phyloP scores from a whole-genome alignment of 257 asterid species.

The Cordia subcordata region DNA sequence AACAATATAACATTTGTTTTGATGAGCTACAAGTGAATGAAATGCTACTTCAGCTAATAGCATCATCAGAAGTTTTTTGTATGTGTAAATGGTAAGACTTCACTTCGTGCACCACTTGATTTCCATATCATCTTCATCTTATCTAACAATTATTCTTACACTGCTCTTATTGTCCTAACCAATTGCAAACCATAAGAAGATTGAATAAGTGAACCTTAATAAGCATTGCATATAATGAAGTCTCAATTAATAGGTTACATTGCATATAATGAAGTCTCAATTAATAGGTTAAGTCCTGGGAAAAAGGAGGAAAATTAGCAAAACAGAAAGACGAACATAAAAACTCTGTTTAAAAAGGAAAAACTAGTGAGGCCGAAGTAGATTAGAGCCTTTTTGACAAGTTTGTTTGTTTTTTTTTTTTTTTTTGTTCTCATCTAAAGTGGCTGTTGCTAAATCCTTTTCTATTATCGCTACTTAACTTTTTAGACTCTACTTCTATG shows the following conservation, averaged over 20 bases:
- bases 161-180: constrained; percentile 12
- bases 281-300: background rate
- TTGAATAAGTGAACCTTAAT: background rate
- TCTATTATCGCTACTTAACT: constrained; percentile 54
- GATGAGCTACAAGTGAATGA: no score
- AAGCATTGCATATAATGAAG: background rate
- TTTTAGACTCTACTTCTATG: constrained; percentile 59
- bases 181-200: constrained; percentile 2
- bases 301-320: background rate
- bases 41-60: background rate
- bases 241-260: no score
- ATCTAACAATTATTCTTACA: background rate
- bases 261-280: no score
- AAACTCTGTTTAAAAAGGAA: background rate
- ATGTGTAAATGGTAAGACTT: constrained; percentile 2
- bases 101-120: background rate
- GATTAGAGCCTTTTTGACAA: constrained; percentile 40
- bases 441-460: constrained; percentile 32
- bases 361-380: background rate
- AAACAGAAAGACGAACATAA: background rate
- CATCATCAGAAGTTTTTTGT: constrained; percentile 4
- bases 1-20: no score
- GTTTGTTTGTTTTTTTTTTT: no score
- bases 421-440: constrained; percentile 32
- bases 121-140: background rate